Conservation (phyloP, 495 filamentous ascomycete genomes). For the Neurospora tetrasperma region DNA sequence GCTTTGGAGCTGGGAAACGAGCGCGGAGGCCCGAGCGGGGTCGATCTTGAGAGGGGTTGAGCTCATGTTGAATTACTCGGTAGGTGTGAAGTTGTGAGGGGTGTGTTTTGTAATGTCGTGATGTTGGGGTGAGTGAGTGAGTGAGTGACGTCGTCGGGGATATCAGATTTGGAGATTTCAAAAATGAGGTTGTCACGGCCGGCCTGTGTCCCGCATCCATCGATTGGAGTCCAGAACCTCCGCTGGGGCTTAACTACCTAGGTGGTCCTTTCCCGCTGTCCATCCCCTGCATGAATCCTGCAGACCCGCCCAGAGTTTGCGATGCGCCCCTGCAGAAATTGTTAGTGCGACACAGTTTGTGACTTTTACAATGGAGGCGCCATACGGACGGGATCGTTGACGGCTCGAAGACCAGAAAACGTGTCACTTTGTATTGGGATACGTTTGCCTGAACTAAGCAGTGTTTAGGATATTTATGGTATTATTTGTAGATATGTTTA, state of each 20-base stretch:
- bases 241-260: background rate
- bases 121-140: background rate
- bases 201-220: background rate
- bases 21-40: constrained; percentile 36
- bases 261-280: background rate
- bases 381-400: too few relatives aligned
- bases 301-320: background rate
- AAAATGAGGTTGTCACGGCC: background rate
- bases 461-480: too few relatives aligned
- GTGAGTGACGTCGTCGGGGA: background rate
- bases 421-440: too few relatives aligned
- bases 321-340: background rate
- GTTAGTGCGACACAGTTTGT: background rate
- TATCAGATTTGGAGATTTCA: background rate
- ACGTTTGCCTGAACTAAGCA: too few relatives aligned
- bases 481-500: too few relatives aligned
- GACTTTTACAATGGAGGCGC: too few relatives aligned
- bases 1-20: constrained; percentile 35
- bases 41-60: constrained; percentile 34
- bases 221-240: background rate
- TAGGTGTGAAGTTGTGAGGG: background rate
- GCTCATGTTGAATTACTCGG: background rate
- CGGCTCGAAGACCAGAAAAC: too few relatives aligned
- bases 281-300: background rate
- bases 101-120: background rate